Percentiles rank a stretch among this genome's conserved stretches.
These are phyloP conservation scores for Fusarium denticulatum DNA, from an alignment of 2,329 filamentous ascomycete species.

Conservation along the genomic window DNA sequence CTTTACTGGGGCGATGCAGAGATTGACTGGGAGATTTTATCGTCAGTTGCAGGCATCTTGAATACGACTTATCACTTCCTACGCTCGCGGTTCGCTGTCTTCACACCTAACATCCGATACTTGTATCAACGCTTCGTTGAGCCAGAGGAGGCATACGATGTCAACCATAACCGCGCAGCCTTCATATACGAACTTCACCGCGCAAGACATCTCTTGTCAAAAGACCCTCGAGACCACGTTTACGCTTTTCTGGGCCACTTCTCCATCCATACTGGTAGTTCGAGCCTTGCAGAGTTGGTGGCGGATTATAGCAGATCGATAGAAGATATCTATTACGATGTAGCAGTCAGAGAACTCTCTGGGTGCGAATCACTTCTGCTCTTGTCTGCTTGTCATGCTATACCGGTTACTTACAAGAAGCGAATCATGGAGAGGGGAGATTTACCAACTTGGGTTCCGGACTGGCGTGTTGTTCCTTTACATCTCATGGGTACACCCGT, in stretches of 20 bases:
- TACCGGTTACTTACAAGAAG: slow-evolving; percentile 21
- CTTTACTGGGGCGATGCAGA: slow-evolving; percentile 49
- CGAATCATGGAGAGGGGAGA: neutral
- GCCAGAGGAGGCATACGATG: slow-evolving; percentile 41
- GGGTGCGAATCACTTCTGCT: slow-evolving; percentile 45
- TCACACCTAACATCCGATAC: slow-evolving; percentile 49
- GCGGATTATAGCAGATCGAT: slow-evolving; percentile 46
- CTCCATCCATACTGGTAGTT: slow-evolving; percentile 40
- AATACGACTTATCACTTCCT: slow-evolving; percentile 49
- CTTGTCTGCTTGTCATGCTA: slow-evolving; percentile 44
- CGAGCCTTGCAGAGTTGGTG: slow-evolving; percentile 36
- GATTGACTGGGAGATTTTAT: slow-evolving; percentile 48
- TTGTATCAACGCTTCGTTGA: slow-evolving; percentile 48
- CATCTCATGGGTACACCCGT: slow-evolving; percentile 48
- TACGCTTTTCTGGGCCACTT: slow-evolving; percentile 52
- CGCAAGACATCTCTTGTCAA: slow-evolving; percentile 46
- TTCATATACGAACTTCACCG: slow-evolving; percentile 52
- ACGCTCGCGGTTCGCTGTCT: slow-evolving; percentile 43
- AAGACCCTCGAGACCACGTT: slow-evolving; percentile 49
- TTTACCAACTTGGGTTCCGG: slow-evolving; percentile 52
- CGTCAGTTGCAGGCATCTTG: slow-evolving; percentile 45
- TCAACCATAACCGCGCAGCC: slow-evolving; percentile 46
- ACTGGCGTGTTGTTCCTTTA: slow-evolving; percentile 48
- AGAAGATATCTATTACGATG: slow-evolving; percentile 48
- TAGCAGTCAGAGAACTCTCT: slow-evolving; percentile 45